Percentiles rank a stretch among this genome's conserved stretches.
phyloP scores from a whole-genome alignment of 371 early-diverging fungal species.

The Mucor irregularis region DNA sequence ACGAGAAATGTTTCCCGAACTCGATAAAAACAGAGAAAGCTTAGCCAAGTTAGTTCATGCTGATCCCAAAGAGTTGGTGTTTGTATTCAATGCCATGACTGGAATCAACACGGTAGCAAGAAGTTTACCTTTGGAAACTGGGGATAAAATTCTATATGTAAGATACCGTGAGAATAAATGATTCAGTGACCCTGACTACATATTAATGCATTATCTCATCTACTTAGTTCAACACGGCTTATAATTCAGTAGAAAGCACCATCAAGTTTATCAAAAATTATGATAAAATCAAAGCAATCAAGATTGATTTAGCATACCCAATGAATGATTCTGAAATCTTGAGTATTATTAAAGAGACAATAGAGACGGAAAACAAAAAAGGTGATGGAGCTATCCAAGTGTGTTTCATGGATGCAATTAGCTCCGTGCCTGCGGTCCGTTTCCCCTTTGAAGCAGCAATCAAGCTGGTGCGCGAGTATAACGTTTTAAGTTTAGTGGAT shows the following conservation, averaged over 20 bases:
- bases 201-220: background rate
- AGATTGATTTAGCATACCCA: constrained; percentile 32
- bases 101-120: constrained; percentile 45
- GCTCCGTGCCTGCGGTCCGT: constrained; percentile 53
- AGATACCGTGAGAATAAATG: too few relatives aligned
- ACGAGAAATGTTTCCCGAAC: constrained; percentile 8
- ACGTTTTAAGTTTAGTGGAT: constrained; percentile 65
- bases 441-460: constrained; percentile 64
- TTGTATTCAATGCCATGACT: constrained; percentile 42
- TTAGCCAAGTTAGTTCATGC: constrained; percentile 31
- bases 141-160: constrained; percentile 43
- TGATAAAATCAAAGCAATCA: constrained; percentile 31
- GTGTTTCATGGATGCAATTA: constrained; percentile 61
- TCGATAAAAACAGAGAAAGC: constrained; percentile 4
- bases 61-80: constrained; percentile 38
- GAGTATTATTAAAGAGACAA: constrained; percentile 24
- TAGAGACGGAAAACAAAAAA: constrained; percentile 35
- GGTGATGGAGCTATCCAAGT: constrained; percentile 40
- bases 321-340: constrained; percentile 33
- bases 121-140: constrained; percentile 40
- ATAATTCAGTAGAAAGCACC: constrained; percentile 45
- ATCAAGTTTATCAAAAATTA: constrained; percentile 36
- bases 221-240: constrained; percentile 46
- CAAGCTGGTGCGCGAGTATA: constrained; percentile 45
- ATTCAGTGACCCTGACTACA: background rate